Conservation (phyloP, 169 alveolate genomes). For the Plasmodium fragile region DNA sequence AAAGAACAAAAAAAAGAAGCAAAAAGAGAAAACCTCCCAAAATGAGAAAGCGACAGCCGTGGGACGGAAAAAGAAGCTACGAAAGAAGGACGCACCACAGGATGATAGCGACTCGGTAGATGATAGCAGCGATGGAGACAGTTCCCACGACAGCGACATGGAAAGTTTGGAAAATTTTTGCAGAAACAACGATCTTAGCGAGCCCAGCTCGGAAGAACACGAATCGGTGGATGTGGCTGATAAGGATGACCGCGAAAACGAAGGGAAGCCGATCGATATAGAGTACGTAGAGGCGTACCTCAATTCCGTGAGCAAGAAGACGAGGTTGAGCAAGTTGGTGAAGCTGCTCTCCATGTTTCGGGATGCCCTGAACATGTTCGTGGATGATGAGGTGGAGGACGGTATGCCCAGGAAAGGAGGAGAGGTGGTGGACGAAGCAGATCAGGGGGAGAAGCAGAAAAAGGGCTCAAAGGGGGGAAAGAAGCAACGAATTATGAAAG, state of each 20-base stretch:
- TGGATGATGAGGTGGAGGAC: constrained; percentile 24
- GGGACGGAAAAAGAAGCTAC: not conserved
- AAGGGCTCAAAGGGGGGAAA: constrained; percentile 2
- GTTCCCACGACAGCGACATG: not conserved
- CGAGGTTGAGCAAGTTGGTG: constrained; percentile 29
- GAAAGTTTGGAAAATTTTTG: constrained; percentile 22
- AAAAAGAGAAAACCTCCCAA: not conserved
- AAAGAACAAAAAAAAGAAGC: not conserved
- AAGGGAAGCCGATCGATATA: constrained; percentile 4
- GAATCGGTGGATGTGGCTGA: not conserved
- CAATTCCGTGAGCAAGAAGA: constrained; percentile 21
- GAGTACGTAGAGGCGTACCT: constrained; percentile 10
- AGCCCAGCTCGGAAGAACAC: constrained; percentile 44
- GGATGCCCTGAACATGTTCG: constrained; percentile 38
- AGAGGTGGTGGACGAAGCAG: not conserved
- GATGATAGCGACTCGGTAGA: not conserved
- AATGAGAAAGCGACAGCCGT: not conserved
- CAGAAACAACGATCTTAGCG: not conserved
- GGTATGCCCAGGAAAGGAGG: not conserved
- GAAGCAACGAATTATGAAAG: not conserved
- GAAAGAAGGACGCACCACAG: not conserved
- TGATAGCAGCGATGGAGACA: not conserved
- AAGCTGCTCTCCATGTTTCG: constrained; percentile 39
- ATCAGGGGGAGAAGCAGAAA: constrained; percentile 4
- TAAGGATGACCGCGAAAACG: constrained; percentile 3